Evolutionary conservation across 2,329 filamentous ascomycete species (phyloP).

Genomic region (Hypoxylon sp.): DNA sequence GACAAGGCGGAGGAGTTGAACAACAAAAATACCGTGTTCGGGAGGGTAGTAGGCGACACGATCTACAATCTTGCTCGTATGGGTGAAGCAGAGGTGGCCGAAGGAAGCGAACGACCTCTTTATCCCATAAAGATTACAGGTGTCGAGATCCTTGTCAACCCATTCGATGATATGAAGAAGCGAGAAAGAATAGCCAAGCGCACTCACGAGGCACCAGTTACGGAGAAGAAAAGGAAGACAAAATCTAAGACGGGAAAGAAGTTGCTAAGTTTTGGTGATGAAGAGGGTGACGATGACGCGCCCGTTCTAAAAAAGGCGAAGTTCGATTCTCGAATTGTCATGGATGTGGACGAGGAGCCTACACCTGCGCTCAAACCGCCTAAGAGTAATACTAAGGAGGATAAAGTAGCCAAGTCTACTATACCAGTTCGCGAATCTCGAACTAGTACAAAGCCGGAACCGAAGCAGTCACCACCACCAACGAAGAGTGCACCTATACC

Average conservation of each 20-base stretch:
- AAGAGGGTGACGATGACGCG: slow-evolving; percentile 72
- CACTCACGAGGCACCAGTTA: slow-evolving; percentile 60
- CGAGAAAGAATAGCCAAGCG: slow-evolving; percentile 71
- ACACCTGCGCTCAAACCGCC: slow-evolving; percentile 48
- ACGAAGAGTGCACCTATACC: slow-evolving; percentile 46
- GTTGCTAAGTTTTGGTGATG: slow-evolving; percentile 82
- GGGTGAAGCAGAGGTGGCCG: slow-evolving; percentile 85
- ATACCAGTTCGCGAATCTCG: slow-evolving; percentile 51
- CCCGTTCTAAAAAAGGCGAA: slow-evolving; percentile 81
- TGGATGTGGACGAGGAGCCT: slow-evolving; percentile 65
- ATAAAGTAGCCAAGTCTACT: slow-evolving; percentile 48
- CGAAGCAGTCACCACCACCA: slow-evolving; percentile 41
- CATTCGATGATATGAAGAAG: slow-evolving; percentile 85
- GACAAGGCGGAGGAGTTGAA: slow-evolving; percentile 87
- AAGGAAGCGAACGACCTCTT: slow-evolving; percentile 83
- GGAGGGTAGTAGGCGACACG: slow-evolving; percentile 90
- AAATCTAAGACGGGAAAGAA: slow-evolving; percentile 84
- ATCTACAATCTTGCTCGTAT: slow-evolving; percentile 97
- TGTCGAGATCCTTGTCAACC: slow-evolving; percentile 83
- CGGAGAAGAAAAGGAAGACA: slow-evolving; percentile 69
- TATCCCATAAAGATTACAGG: slow-evolving; percentile 86
- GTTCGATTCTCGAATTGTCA: slow-evolving; percentile 82
- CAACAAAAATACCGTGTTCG: slow-evolving; percentile 93
- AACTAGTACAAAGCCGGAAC: slow-evolving; percentile 42
- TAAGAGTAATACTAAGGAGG: slow-evolving; percentile 52